phyloP scores from a whole-genome alignment of 2,329 filamentous ascomycete species.

The Westerdykella sp. region DNA sequence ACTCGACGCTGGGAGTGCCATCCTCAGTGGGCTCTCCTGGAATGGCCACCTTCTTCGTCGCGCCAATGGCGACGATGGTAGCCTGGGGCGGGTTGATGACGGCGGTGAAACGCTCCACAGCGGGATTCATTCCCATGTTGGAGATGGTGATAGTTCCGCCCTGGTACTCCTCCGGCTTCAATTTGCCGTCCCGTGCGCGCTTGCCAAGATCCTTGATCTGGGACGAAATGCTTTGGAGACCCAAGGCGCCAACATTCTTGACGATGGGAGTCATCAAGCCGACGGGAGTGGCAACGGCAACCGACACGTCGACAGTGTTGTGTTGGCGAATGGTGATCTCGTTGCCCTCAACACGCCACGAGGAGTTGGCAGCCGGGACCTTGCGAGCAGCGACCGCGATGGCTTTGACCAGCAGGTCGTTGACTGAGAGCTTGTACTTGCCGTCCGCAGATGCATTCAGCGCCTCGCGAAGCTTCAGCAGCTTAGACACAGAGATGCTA shows the following conservation, averaged over 20 bases:
- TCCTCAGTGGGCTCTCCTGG: conserved; percentile 74
- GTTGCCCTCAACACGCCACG: conserved; percentile 76
- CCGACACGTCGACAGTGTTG: conserved; percentile 88
- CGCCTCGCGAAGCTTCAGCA: conserved; percentile 90
- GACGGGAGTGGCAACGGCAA: conserved; percentile 86
- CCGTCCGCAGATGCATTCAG: conserved; percentile 84
- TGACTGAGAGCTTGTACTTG: conserved; percentile 99
- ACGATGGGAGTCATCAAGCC: conserved; percentile 98
- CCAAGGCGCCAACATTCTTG: conserved; percentile 77
- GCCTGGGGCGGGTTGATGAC: conserved; percentile 99
- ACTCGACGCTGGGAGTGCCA: conserved; percentile 66
- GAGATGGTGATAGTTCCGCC: conserved; percentile 98
- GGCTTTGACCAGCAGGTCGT: conserved; percentile 98
- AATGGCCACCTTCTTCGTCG: conserved; percentile 89
- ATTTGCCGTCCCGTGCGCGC: conserved; percentile 92
- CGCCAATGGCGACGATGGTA: conserved; percentile 89
- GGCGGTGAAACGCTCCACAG: conserved; percentile 93
- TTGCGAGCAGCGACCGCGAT: conserved; percentile 82
- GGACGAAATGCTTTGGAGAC: conserved; percentile 79
- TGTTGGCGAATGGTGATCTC: conserved; percentile 79
- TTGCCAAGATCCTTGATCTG: conserved; percentile 95
- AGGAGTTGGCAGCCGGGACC: conserved; percentile 92
- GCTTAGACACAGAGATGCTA: conserved; percentile 85
- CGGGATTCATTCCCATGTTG: conserved; percentile 99
- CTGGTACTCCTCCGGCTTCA: conserved; percentile 99